Evolutionary conservation across 1,284 basidiomycete species (phyloP).

Genomic region (Irpex sp.): DNA sequence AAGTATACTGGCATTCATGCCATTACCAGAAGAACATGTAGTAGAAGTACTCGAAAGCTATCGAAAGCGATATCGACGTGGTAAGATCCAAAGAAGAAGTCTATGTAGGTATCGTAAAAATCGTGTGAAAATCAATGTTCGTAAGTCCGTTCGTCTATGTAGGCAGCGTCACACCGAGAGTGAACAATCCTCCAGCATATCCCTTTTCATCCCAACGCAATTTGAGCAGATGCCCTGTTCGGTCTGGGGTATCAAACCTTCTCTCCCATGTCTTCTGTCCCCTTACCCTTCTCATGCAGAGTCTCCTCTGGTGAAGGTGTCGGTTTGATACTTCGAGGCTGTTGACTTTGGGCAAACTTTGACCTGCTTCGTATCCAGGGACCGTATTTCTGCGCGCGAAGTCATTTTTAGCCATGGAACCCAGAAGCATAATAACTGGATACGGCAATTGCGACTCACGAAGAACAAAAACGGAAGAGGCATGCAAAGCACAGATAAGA

Average conservation of each 20-base stretch:
- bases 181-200: no score
- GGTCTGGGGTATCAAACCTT: background rate
- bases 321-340: conserved; percentile 10
- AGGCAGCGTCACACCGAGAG: no score
- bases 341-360: conserved; percentile 31
- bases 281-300: conserved; percentile 6
- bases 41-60: no score
- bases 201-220: no score
- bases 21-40: no score
- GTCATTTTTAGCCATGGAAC: background rate
- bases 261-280: background rate
- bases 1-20: no score
- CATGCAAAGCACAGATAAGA: conserved; percentile 47
- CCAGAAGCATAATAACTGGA: background rate
- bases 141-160: no score
- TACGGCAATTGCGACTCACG: conserved; percentile 26
- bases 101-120: no score
- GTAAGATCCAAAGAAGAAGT: no score
- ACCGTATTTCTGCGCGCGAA: conserved; percentile 48
- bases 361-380: conserved; percentile 51
- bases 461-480: conserved; percentile 48
- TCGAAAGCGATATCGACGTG: no score
- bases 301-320: conserved; percentile 6
- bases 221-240: background rate
- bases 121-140: no score